These are phyloP conservation scores for Scedosporium dehoogii DNA, from an alignment of 2,329 filamentous ascomycete genomes.

Conservation along the genomic window DNA sequence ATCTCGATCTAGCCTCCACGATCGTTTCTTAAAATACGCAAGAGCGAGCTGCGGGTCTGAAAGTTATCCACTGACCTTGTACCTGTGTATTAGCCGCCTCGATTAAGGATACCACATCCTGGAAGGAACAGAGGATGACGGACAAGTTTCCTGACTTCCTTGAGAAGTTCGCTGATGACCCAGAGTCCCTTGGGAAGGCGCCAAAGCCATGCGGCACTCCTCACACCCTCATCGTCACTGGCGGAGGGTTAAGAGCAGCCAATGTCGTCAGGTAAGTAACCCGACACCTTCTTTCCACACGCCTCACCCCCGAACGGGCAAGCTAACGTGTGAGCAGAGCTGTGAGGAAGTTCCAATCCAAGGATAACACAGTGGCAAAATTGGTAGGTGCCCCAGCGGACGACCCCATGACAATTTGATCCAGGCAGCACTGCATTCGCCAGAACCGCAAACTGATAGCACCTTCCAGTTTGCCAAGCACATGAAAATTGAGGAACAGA, in stretches of 20 bases:
- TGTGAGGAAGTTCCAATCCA: slow-evolving; percentile 68
- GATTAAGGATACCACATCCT: slow-evolving; percentile 73
- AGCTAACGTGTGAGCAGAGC: slow-evolving; percentile 35
- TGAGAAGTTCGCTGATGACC: slow-evolving; percentile 50
- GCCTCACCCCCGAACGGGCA: neutral
- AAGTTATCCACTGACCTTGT: neutral
- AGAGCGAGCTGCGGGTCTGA: neutral
- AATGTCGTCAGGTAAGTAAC: slow-evolving; percentile 60
- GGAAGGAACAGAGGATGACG: slow-evolving; percentile 52
- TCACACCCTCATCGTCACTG: slow-evolving; percentile 83
- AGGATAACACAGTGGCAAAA: slow-evolving; percentile 73
- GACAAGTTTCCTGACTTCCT: slow-evolving; percentile 50
- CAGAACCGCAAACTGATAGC: slow-evolving; percentile 8
- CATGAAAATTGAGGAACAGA: slow-evolving; percentile 85
- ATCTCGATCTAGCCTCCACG: neutral
- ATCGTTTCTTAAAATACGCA: neutral
- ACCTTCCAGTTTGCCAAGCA: slow-evolving; percentile 76
- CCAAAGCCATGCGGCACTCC: slow-evolving; percentile 61
- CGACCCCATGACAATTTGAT: neutral
- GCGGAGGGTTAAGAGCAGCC: slow-evolving; percentile 75
- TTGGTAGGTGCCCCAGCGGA: slow-evolving; percentile 35
- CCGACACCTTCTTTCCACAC: neutral
- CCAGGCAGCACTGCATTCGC: no score
- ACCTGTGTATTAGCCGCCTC: slow-evolving; percentile 45
- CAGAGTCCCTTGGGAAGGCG: slow-evolving; percentile 50